Evolutionary conservation across 2,329 filamentous ascomycete genomes (phyloP).

Genomic region (Fusarium sacchari): DNA sequence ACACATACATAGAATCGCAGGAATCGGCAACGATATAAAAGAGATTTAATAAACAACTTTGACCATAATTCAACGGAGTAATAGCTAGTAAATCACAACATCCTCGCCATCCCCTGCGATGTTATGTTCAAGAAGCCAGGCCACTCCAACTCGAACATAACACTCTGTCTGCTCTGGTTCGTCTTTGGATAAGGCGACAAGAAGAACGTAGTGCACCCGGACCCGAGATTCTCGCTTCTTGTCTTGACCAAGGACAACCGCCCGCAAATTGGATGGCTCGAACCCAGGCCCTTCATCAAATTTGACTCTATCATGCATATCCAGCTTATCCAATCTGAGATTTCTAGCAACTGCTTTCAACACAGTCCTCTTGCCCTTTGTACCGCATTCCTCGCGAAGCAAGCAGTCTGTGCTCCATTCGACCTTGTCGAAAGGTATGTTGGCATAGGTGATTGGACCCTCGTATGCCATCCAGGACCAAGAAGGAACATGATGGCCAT

Average conservation of each 20-base stretch:
- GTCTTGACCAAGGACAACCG: not conserved
- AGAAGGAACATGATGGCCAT: not conserved
- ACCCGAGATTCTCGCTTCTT: not conserved
- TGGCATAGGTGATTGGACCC: not conserved
- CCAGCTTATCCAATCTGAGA: not conserved
- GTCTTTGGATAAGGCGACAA: not conserved
- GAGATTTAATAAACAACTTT: not conserved
- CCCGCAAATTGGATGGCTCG: not conserved
- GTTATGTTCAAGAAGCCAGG: not conserved
- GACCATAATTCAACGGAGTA: not conserved
- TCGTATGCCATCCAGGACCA: conserved; percentile 5
- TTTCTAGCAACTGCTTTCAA: not conserved
- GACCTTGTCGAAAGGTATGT: not conserved
- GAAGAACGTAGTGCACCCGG: not conserved
- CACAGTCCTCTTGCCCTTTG: not conserved
- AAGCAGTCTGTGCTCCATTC: not conserved
- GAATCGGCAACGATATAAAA: not conserved
- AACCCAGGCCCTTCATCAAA: not conserved
- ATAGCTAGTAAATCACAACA: not conserved
- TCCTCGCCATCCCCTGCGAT: not conserved
- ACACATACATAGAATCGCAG: not conserved
- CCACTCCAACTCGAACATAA: not conserved
- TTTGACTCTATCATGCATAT: not conserved
- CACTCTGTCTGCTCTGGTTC: too few relatives aligned
- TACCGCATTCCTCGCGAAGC: not conserved